phyloP scores from a whole-genome alignment of 805 yeast genomes.

The Barnettozyma botsteinii region DNA sequence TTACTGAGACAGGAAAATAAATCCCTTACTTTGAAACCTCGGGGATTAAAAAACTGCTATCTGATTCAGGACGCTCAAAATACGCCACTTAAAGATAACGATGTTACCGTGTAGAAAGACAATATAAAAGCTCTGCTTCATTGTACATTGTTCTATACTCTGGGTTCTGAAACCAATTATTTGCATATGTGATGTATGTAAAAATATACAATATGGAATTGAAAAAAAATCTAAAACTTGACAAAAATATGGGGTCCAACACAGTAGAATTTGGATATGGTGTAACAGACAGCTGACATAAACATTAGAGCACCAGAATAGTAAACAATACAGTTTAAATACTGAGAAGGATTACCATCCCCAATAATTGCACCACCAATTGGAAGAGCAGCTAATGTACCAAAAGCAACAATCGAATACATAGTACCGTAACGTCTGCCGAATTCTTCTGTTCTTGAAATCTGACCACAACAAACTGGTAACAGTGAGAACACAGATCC shows the following conservation, averaged over 20 bases:
- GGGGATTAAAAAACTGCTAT: too few species aligned
- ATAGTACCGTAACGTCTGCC: constrained; percentile 53
- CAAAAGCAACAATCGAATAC: constrained; percentile 53
- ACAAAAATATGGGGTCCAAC: not conserved
- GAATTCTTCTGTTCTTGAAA: constrained; percentile 45
- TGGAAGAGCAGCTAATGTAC: constrained; percentile 44
- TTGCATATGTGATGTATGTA: too few species aligned
- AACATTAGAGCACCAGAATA: constrained; percentile 31
- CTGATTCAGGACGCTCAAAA: too few species aligned
- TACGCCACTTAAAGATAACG: too few species aligned
- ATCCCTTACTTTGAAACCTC: too few species aligned
- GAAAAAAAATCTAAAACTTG: not conserved
- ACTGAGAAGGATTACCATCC: constrained; percentile 28
- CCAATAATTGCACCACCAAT: constrained; percentile 46
- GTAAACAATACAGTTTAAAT: constrained; percentile 31
- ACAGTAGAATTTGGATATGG: constrained; percentile 31
- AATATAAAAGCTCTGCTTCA: too few species aligned
- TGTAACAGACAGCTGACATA: constrained; percentile 35
- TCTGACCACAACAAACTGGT: constrained; percentile 55
- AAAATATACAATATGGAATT: too few species aligned
- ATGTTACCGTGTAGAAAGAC: too few species aligned
- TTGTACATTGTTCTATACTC: too few species aligned
- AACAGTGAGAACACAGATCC: constrained; percentile 49
- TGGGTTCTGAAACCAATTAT: constrained; percentile 2
- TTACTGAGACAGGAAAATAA: too few species aligned